phyloP scores from a whole-genome alignment of 805 yeast species.

The Hanseniaspora lindneri region DNA sequence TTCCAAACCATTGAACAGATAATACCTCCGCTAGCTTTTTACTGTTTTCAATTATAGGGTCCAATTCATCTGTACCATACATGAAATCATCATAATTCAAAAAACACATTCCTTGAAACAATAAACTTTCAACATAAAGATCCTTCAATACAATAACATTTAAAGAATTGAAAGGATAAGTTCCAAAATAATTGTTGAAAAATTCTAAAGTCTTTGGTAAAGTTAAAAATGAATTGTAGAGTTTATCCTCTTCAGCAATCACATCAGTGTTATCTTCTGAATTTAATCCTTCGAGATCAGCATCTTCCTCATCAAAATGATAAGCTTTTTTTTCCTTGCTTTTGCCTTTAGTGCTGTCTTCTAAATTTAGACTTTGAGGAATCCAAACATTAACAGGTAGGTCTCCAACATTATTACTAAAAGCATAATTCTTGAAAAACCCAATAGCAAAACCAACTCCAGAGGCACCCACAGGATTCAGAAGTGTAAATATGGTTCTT shows the following conservation, averaged over 20 bases:
- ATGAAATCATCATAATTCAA: conserved; percentile 44
- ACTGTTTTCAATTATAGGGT: conserved; percentile 62
- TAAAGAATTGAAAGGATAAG: conserved; percentile 80
- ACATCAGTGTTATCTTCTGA: conserved; percentile 29
- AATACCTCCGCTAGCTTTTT: conserved; percentile 56
- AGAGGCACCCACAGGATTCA: conserved; percentile 82
- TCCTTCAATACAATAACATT: conserved; percentile 63
- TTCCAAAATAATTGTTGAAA: conserved; percentile 78
- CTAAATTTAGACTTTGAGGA: not conserved
- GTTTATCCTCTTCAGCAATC: conserved; percentile 42
- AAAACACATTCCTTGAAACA: conserved; percentile 65
- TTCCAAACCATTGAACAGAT: conserved; percentile 87
- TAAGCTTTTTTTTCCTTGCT: not conserved
- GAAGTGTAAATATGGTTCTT: conserved; percentile 49
- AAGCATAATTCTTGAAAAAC: conserved; percentile 48
- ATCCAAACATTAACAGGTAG: conserved; percentile 12
- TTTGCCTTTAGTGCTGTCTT: not conserved
- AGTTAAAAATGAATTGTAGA: conserved; percentile 64
- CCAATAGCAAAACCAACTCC: conserved; percentile 94
- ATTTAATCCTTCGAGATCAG: conserved; percentile 18
- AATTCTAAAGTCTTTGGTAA: conserved; percentile 70
- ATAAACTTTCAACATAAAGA: conserved; percentile 37
- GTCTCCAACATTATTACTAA: conserved; percentile 38
- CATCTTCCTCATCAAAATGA: not conserved
- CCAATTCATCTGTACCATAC: conserved; percentile 64